Percentiles rank a stretch among this genome's conserved stretches.
phyloP scores from a whole-genome alignment of 371 early-diverging fungal species.

The Lichtheimia hyalospora region DNA sequence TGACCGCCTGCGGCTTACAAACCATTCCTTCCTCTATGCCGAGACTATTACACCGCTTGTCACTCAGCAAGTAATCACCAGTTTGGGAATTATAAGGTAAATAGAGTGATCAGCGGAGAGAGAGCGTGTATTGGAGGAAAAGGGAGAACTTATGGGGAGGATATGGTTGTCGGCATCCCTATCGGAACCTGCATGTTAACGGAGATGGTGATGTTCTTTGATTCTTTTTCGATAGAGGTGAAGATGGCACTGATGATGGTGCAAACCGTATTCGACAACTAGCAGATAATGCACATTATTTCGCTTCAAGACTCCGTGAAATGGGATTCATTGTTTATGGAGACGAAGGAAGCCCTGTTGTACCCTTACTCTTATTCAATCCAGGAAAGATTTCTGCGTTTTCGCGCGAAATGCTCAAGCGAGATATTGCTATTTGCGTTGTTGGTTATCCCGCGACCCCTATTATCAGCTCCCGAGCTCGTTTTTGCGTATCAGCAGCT shows the following conservation, averaged over 20 bases:
- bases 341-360: slow-evolving; percentile 91
- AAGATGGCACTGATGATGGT: slow-evolving; percentile 85
- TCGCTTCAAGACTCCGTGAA: slow-evolving; percentile 79
- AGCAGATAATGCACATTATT: slow-evolving; percentile 83
- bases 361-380: slow-evolving; percentile 92
- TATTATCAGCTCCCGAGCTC: slow-evolving; percentile 91
- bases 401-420: slow-evolving; percentile 87
- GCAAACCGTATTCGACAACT: slow-evolving; percentile 80
- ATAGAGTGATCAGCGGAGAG: too few relatives aligned
- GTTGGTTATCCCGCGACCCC: slow-evolving; percentile 97
- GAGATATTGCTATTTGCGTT: slow-evolving; percentile 95
- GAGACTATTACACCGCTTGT: slow-evolving; percentile 94
- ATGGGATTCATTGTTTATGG: slow-evolving; percentile 98
- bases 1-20: slow-evolving; percentile 80
- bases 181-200: too few relatives aligned
- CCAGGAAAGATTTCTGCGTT: slow-evolving; percentile 98
- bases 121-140: too few relatives aligned
- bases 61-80: slow-evolving; percentile 84
- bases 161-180: too few relatives aligned
- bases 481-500: slow-evolving; percentile 95
- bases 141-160: too few relatives aligned
- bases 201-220: too few relatives aligned
- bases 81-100: slow-evolving; percentile 75
- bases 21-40: slow-evolving; percentile 90
- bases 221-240: slow-evolving; percentile 56